phyloP scores from a whole-genome alignment of 192 early-diverging fungal species.

The Coemansia sp. region DNA sequence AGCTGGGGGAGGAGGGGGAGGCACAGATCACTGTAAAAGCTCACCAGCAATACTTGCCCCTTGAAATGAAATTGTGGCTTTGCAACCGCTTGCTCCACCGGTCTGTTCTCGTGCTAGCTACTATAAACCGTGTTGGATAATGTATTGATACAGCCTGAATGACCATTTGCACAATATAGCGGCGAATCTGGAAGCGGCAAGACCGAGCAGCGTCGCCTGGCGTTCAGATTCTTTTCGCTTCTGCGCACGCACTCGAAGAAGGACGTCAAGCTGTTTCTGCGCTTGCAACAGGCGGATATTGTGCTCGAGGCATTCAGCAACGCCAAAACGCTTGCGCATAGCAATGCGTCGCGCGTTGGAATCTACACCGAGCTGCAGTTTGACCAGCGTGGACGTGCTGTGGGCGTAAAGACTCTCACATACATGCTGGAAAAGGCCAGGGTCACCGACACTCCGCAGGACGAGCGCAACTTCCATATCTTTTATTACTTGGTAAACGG shows the following conservation, averaged over 20 bases:
- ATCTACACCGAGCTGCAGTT: slow-evolving; percentile 93
- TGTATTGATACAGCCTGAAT: too few relatives aligned
- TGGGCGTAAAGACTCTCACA: slow-evolving; percentile 78
- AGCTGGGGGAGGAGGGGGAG: too few relatives aligned
- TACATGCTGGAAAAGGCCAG: slow-evolving; percentile 65
- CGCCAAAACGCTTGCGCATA: slow-evolving; percentile 62
- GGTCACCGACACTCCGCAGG: slow-evolving; percentile 58
- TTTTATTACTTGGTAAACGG: slow-evolving; percentile 87
- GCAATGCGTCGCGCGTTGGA: slow-evolving; percentile 74
- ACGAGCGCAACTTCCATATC: slow-evolving; percentile 69
- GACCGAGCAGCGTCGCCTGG: slow-evolving; percentile 66
- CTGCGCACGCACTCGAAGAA: slow-evolving; percentile 72
- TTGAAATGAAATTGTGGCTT: background rate
- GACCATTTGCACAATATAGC: slow-evolving; percentile 59
- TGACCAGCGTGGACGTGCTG: slow-evolving; percentile 77
- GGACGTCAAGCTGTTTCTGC: slow-evolving; percentile 72
- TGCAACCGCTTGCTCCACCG: background rate
- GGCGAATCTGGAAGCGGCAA: slow-evolving; percentile 76
- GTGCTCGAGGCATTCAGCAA: slow-evolving; percentile 86
- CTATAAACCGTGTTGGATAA: too few relatives aligned
- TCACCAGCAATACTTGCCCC: too few relatives aligned
- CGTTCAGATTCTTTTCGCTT: slow-evolving; percentile 64
- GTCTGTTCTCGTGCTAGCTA: too few relatives aligned
- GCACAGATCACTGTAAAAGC: too few relatives aligned
- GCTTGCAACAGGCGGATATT: slow-evolving; percentile 63